Conservation (phyloP, 1,284 basidiomycete genomes). For the Sporisorium graminicola region DNA sequence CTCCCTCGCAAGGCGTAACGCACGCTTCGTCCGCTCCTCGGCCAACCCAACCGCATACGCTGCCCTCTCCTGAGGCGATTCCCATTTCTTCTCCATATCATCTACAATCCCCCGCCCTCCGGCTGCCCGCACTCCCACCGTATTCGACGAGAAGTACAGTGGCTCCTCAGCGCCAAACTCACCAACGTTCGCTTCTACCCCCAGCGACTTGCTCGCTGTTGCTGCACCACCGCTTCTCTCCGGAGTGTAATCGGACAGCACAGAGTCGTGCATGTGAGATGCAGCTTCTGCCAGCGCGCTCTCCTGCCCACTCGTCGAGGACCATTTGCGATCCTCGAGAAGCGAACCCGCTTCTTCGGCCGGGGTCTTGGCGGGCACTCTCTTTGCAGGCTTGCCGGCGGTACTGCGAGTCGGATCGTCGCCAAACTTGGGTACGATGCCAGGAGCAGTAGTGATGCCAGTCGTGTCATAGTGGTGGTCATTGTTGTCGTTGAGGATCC, state of each 20-base stretch:
- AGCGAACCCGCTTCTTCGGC: slow-evolving; percentile 24
- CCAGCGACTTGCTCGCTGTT: not conserved
- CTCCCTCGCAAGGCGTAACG: slow-evolving; percentile 20
- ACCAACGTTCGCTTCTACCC: slow-evolving; percentile 7
- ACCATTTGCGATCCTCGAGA: slow-evolving; percentile 7
- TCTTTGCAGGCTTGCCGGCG: not conserved
- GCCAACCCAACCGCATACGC: slow-evolving; percentile 22
- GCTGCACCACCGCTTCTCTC: not conserved
- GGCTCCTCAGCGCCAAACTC: slow-evolving; percentile 20
- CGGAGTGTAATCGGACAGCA: slow-evolving; percentile 23
- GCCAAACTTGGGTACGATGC: slow-evolving; percentile 23
- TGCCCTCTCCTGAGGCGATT: slow-evolving; percentile 24
- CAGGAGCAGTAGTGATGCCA: no score
- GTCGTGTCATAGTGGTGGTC: no score
- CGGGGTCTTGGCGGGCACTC: slow-evolving; percentile 21
- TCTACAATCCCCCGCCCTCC: not conserved
- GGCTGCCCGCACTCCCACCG: not conserved
- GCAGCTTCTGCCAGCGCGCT: slow-evolving; percentile 23
- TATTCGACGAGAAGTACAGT: slow-evolving; percentile 36
- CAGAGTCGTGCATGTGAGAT: slow-evolving; percentile 18
- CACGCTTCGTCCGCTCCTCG: slow-evolving; percentile 35
- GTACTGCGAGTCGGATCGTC: slow-evolving; percentile 2
- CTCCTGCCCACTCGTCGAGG: not conserved
- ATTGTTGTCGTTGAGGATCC: slow-evolving; percentile 5
- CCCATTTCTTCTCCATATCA: slow-evolving; percentile 23